Conservation (phyloP, 495 filamentous ascomycete species). For the Oleoguttula mirabilis region DNA sequence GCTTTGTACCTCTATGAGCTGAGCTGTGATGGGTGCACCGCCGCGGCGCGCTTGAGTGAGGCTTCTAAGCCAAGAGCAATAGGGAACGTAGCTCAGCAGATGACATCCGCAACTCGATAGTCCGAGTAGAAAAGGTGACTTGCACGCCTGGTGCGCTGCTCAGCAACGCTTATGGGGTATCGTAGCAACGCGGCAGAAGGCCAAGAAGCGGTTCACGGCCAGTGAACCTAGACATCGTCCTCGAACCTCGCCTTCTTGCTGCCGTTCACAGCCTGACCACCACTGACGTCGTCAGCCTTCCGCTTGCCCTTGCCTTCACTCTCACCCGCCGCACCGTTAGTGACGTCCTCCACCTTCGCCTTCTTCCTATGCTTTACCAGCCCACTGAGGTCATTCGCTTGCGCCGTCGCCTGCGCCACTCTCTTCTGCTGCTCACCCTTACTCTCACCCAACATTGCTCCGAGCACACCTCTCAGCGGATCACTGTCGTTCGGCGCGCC, state of each 20-base stretch:
- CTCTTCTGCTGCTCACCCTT: slow-evolving; percentile 48
- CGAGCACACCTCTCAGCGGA: slow-evolving; percentile 55
- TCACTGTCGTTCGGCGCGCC: slow-evolving; percentile 36
- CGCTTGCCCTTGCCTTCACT: slow-evolving; percentile 19
- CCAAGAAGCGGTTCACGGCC: no score
- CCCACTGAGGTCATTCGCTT: slow-evolving; percentile 73
- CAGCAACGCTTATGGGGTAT: no score
- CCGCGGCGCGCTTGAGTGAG: no score
- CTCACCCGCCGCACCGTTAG: not conserved
- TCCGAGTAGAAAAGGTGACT: no score
- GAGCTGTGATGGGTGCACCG: no score
- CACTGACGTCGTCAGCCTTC: slow-evolving; percentile 25
- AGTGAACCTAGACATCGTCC: slow-evolving; percentile 15
- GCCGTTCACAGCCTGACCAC: slow-evolving; percentile 2
- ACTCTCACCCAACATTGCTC: slow-evolving; percentile 58
- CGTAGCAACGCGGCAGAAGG: no score
- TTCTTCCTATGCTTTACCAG: slow-evolving; percentile 68
- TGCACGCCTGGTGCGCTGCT: no score
- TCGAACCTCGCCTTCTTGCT: slow-evolving; percentile 31
- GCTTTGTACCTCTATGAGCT: no score
- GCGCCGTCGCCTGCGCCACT: slow-evolving; percentile 65
- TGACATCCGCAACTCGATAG: no score
- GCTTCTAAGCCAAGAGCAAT: no score
- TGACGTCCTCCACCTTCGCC: slow-evolving; percentile 4
- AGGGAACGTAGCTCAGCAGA: no score